These are phyloP conservation scores for Fraxinus sp. DNA, from an alignment of 305 asterid genomes.

Conservation along the genomic window DNA sequence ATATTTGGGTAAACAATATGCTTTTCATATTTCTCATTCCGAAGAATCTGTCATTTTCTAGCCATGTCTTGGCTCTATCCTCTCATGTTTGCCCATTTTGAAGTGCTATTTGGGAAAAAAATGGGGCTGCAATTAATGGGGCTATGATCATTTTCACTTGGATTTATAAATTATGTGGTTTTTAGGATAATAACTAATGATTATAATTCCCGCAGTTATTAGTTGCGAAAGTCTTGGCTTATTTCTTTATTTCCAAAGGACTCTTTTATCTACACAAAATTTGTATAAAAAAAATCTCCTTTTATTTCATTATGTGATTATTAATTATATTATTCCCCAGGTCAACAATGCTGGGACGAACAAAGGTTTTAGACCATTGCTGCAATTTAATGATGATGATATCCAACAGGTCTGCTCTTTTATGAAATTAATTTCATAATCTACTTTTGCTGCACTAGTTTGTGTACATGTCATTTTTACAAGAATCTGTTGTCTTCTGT, in stretches of 20 bases:
- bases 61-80: neutral
- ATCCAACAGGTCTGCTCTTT: constrained; percentile 65
- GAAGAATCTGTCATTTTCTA: neutral
- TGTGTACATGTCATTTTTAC: neutral
- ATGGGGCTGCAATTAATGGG: neutral
- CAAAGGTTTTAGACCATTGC: constrained; percentile 94
- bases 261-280: neutral
- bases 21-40: neutral
- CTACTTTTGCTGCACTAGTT: neutral
- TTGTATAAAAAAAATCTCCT: neutral
- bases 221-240: neutral
- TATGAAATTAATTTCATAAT: constrained; percentile 1
- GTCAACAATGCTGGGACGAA: constrained; percentile 95
- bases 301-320: constrained; percentile 14
- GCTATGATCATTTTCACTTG: neutral
- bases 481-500: neutral
- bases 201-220: neutral
- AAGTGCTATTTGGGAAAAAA: neutral
- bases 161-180: neutral
- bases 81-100: neutral
- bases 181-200: neutral
- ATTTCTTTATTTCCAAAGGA: neutral
- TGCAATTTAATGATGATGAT: constrained; percentile 76
- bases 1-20: constrained; percentile 70
- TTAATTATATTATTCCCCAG: constrained; percentile 38